Percentiles rank a stretch among this genome's conserved stretches.
Evolutionary conservation across 495 filamentous ascomycete species (phyloP).

Genomic region (Cairneyella variabilis): DNA sequence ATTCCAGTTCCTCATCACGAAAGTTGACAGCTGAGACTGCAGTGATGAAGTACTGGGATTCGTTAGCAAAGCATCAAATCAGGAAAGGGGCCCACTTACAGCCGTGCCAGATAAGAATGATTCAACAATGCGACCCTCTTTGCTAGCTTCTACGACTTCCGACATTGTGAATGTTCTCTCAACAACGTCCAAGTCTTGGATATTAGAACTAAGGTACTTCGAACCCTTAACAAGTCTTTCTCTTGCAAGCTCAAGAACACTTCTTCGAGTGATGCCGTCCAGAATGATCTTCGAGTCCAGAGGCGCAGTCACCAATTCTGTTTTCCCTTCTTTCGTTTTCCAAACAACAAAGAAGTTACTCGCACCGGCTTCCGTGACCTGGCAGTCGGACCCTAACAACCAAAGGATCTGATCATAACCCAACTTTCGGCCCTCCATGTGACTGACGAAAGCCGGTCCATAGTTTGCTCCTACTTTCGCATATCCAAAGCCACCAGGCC

Average conservation of each 20-base stretch:
- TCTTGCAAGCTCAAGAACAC: constrained; percentile 69
- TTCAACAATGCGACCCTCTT: constrained; percentile 77
- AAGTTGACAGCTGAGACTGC: constrained; percentile 71
- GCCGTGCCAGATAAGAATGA: constrained; percentile 82
- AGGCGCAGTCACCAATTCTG: constrained; percentile 77
- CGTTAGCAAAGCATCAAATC: constrained; percentile 22
- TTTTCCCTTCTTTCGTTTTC: constrained; percentile 60
- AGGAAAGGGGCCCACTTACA: constrained; percentile 40
- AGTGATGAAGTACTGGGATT: constrained; percentile 64
- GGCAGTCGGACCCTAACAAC: constrained; percentile 69
- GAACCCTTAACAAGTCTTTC: constrained; percentile 42
- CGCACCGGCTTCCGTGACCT: constrained; percentile 84
- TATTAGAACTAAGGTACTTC: constrained; percentile 28
- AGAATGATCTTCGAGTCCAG: constrained; percentile 77
- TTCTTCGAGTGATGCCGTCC: constrained; percentile 77
- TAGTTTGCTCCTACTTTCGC: constrained; percentile 94
- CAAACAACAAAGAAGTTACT: constrained; percentile 88
- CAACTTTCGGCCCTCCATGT: constrained; percentile 55
- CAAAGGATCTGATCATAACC: constrained; percentile 91
- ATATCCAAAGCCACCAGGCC: constrained; percentile 91
- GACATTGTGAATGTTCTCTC: constrained; percentile 76
- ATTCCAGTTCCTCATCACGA: constrained; percentile 60
- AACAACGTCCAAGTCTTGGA: constrained; percentile 62
- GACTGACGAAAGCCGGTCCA: constrained; percentile 69
- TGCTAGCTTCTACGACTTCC: constrained; percentile 69